Percentiles rank a stretch among this genome's conserved stretches.
These are phyloP conservation scores for Gymnopus androsaceus DNA, from an alignment of 1,284 basidiomycete species.

Conservation along the genomic window DNA sequence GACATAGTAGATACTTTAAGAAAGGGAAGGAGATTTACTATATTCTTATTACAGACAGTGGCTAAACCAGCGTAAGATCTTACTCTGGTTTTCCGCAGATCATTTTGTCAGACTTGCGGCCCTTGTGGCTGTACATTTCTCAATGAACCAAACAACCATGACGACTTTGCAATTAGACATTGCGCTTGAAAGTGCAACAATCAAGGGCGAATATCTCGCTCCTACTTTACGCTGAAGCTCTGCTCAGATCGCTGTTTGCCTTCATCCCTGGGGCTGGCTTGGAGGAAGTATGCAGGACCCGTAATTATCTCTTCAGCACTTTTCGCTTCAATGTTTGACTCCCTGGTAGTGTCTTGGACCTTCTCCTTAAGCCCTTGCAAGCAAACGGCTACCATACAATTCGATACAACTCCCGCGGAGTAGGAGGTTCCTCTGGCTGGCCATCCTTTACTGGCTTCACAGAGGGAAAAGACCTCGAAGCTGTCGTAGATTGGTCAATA, in stretches of 20 bases:
- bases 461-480: conserved; percentile 68
- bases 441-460: conserved; percentile 67
- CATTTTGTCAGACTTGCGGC: too few relatives aligned
- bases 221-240: background rate
- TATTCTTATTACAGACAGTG: too few relatives aligned
- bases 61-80: too few relatives aligned
- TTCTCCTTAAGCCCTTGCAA: conserved; percentile 39
- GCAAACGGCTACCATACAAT: conserved; percentile 57
- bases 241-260: conserved; percentile 57
- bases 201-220: conserved; percentile 12
- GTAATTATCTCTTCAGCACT: conserved; percentile 37
- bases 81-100: too few relatives aligned
- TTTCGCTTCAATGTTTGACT: conserved; percentile 8
- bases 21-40: too few relatives aligned
- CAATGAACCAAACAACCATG: too few relatives aligned
- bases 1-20: too few relatives aligned
- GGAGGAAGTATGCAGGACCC: conserved; percentile 74
- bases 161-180: too few relatives aligned
- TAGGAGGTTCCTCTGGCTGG: conserved; percentile 70
- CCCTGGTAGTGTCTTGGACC: conserved; percentile 36
- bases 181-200: too few relatives aligned
- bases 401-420: conserved; percentile 75
- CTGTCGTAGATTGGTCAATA: conserved; percentile 60
- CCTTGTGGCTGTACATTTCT: too few relatives aligned
- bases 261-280: conserved; percentile 81